Base-by-base conservation (phyloP, 768 basidiomycete species). In the Russula foetens region DNA sequence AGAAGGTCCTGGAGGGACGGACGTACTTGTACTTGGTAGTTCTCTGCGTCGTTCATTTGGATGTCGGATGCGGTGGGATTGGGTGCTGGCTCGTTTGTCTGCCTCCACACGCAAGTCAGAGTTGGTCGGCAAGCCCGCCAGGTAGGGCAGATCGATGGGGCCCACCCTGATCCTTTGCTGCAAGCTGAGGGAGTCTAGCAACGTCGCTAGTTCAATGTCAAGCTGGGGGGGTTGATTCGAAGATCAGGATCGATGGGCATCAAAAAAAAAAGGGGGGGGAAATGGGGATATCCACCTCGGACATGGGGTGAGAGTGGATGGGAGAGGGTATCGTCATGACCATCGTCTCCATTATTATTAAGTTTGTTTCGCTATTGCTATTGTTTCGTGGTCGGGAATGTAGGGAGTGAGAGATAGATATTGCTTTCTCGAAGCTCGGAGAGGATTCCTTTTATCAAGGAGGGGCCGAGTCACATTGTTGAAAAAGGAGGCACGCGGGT, bases 21-120 rank as follows among this genome's bases (percentile, higher is more conserved):
- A 41, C 39, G 39, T 41, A 41, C 39, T 17, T 21, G 46, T 48
- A 63, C 65, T 53, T 60, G 65, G 46, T 21, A 60, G 56, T 23
- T 66, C 63, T 23, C 58, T 38, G 39, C 65, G 65, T 64, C 65
- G 65, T 44, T 56, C 65, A 66, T 66, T 44, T 33, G 63, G 44
- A 54, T 54, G 63, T 64, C 65, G 65, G 49, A 24, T 14, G 29
- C 63, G 63, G 43, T 38, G 55, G 62, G 46, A 26, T 41, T 31
- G 48, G 43, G 29, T 41, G 38, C 49, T 24, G 59, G 59, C 39
- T 55, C 63, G 63, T 21, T 66, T 66, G 45, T 48, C 65, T 66
- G 44, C 63, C 65, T 66, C 65, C 63, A 64, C 19, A 57, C 29
- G 26, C 24, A 49, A 39, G 59, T 58, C 43, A 58, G 63, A 59